phyloP scores from a whole-genome alignment of 192 early-diverging fungal genomes.

The Dissophora ornata region DNA sequence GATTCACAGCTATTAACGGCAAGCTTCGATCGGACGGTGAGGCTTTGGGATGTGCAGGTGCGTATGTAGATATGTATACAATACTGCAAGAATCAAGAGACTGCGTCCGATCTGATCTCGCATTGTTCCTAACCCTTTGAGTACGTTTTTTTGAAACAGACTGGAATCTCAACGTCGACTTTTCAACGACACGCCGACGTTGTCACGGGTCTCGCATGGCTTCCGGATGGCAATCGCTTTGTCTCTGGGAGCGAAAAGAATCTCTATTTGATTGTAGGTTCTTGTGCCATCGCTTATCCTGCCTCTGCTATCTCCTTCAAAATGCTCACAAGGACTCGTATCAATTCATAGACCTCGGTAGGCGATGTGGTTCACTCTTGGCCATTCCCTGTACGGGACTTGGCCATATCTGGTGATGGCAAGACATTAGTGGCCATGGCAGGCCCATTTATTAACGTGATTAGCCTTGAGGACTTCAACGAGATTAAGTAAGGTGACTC shows the following conservation, averaged over 20 bases:
- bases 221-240: constrained; percentile 85
- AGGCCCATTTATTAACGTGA: constrained; percentile 36
- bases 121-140: too few relatives aligned
- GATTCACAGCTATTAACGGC: constrained; percentile 78
- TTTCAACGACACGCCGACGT: constrained; percentile 80
- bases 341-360: constrained; percentile 4
- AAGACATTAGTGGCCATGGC: constrained; percentile 64
- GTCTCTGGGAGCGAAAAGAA: constrained; percentile 89
- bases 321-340: background rate
- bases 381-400: constrained; percentile 60
- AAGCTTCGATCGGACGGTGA: constrained; percentile 83
- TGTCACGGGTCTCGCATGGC: constrained; percentile 88
- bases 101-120: too few relatives aligned
- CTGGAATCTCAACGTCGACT: constrained; percentile 66
- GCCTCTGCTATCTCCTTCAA: too few relatives aligned
- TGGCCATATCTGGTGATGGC: constrained; percentile 73
- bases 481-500: constrained; percentile 21
- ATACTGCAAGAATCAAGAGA: background rate
- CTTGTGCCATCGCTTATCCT: background rate
- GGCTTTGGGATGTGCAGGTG: constrained; percentile 85
- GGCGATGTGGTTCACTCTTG: constrained; percentile 73
- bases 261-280: constrained; percentile 77
- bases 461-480: constrained; percentile 40
- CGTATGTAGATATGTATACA: background rate
- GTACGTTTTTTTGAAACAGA: constrained; percentile 52